These are phyloP conservation scores for Fusarium pilosicola DNA, from an alignment of 2,329 filamentous ascomycete genomes.

Conservation along the genomic window DNA sequence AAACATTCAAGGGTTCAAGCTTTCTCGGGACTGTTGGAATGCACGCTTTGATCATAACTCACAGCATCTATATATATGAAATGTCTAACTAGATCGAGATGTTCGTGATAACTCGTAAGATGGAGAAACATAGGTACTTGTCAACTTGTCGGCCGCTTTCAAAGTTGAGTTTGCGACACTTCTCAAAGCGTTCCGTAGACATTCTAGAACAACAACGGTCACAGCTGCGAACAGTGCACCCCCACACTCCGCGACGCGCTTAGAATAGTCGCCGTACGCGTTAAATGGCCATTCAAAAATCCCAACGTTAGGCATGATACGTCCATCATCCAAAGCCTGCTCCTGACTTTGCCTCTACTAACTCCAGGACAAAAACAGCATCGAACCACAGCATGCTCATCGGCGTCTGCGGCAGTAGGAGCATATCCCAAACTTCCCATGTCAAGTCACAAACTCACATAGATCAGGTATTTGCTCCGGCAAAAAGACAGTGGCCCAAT, in stretches of 20 bases:
- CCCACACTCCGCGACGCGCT: conserved; percentile 36
- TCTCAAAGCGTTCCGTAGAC: conserved; percentile 10
- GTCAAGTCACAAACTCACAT: conserved; percentile 17
- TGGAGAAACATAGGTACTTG: conserved; percentile 18
- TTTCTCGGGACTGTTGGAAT: conserved; percentile 16
- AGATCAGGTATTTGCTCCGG: conserved; percentile 86
- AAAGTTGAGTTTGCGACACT: background rate
- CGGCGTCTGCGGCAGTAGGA: conserved; percentile 77
- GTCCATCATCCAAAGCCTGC: background rate
- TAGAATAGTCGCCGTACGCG: conserved; percentile 32
- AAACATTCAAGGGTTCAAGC: conserved; percentile 2
- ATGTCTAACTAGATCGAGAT: conserved; percentile 12
- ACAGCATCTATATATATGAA: background rate
- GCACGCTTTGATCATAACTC: background rate
- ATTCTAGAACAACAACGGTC: conserved; percentile 25
- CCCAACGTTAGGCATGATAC: background rate
- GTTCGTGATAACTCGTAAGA: conserved; percentile 6
- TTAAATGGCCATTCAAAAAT: conserved; percentile 20
- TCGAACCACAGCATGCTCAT: conserved; percentile 69
- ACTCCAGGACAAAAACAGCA: background rate
- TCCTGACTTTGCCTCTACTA: background rate
- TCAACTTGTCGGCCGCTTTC: conserved; percentile 18
- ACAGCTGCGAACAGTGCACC: conserved; percentile 12
- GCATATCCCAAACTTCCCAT: background rate
- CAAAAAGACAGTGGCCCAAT: conserved; percentile 89